Evolutionary conservation across 257 asterid genomes (phyloP).

Genomic region (Prunella vulgaris): DNA sequence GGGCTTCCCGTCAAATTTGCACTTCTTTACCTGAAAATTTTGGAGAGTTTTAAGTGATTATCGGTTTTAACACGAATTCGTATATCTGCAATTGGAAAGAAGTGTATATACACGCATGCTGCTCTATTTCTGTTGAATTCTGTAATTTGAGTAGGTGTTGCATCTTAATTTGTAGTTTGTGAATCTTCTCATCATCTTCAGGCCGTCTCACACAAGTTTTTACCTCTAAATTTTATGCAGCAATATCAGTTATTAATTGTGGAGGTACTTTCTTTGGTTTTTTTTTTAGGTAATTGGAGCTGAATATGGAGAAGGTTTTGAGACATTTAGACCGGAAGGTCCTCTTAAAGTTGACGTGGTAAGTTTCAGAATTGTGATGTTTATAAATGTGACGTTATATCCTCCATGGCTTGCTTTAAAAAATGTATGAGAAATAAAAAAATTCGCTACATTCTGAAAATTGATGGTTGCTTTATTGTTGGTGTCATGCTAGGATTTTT

Average conservation of each 20-base stretch:
- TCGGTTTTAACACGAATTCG: background rate
- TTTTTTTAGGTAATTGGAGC: constrained; percentile 87
- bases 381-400: too few species aligned
- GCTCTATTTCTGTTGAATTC: background rate
- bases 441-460: background rate
- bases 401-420: background rate
- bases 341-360: constrained; percentile 97
- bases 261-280: background rate
- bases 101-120: background rate
- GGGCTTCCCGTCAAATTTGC: background rate
- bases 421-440: background rate
- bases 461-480: constrained; percentile 3
- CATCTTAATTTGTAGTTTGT: too few species aligned
- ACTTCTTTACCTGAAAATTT: background rate
- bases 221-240: too few species aligned
- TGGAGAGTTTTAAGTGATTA: background rate
- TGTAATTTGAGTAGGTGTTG: too few species aligned
- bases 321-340: constrained; percentile 88
- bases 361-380: constrained; percentile 15
- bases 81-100: background rate
- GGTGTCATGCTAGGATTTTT: constrained; percentile 53
- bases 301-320: constrained; percentile 98
- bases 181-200: too few species aligned
- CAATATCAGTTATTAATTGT: background rate
- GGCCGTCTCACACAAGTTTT: too few species aligned